Conservation (phyloP, 2,329 filamentous ascomycete genomes). For the Thelonectria olida region DNA sequence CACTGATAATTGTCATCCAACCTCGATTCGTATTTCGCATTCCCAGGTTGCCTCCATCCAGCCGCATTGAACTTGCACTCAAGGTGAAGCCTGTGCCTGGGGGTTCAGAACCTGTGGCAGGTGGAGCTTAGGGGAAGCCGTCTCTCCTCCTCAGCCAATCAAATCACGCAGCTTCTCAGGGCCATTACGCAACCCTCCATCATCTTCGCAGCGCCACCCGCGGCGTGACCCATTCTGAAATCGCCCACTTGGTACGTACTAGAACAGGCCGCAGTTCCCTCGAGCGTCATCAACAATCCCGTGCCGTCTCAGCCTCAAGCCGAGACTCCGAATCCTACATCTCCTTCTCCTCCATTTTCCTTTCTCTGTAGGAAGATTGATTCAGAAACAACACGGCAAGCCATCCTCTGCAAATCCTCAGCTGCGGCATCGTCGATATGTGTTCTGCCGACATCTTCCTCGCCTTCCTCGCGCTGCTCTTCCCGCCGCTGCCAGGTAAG, state of each 20-base stretch:
- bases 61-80: neutral
- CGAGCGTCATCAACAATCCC: slow-evolving; percentile 33
- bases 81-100: neutral
- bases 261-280: neutral
- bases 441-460: slow-evolving; percentile 71
- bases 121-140: slow-evolving; percentile 8
- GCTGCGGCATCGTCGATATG: slow-evolving; percentile 52
- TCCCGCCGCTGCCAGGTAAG: slow-evolving; percentile 72
- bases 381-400: neutral
- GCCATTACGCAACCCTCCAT: slow-evolving; percentile 22
- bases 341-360: slow-evolving; percentile 9
- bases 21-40: no score
- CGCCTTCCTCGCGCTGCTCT: slow-evolving; percentile 70
- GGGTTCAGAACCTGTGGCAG: slow-evolving; percentile 26
- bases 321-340: slow-evolving; percentile 13
- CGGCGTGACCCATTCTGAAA: neutral
- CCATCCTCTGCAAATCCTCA: neutral
- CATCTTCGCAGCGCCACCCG: slow-evolving; percentile 5
- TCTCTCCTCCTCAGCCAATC: neutral
- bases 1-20: neutral
- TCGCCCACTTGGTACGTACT: no score
- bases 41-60: slow-evolving; percentile 29
- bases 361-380: slow-evolving; percentile 15
- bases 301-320: slow-evolving; percentile 25
- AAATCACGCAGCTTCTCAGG: neutral